Evolutionary conservation across 2,329 filamentous ascomycete genomes (phyloP), one percentile per base, ranked within the genome.

Genomic region (Paramyrothecium sp.): DNA sequence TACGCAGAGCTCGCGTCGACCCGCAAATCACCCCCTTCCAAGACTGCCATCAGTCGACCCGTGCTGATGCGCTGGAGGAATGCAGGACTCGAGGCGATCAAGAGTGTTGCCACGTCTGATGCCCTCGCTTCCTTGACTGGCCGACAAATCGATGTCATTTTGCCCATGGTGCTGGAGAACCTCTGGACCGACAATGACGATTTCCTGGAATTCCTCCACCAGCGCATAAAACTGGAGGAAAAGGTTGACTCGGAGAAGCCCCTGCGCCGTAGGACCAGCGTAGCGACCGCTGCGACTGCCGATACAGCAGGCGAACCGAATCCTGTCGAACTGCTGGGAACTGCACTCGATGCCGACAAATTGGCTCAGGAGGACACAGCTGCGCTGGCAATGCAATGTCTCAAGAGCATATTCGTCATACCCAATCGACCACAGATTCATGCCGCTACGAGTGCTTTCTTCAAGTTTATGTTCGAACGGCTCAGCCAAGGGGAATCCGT

Each of bases 281-380:
- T 90, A 50, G 89, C 90, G 20, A 96, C 92, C 0, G 88, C 92
- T 10, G 82, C 85, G 51, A 87, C 87, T 0, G 76, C 75, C 56
- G 85, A 88, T 22, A 90, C 90, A 1, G 75, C 74, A 1, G 80
- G 78, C 53, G 85, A 88, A 47, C 83, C 87, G 7, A 90, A 90
- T 60, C 83, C 83, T 5, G 83, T 90, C 48, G 89, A 90, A 22
- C 84, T 92, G n/a, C 85, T 89, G 1, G 91, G 89, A 55, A 92
- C 91, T 0, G 90, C 91, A 1, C 89, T 89, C 22, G 94, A 97
- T 69, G 92, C 92, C 23, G 95, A 98, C 73, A 91, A 89, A 71
- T 78, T 95, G 59, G 93, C 92, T 2, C 93, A 98, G 73, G 89
- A 97, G 75, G 90, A 96, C 68, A 92, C 92, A 17, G 90, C 90